Evolutionary conservation across 148 eudicot genomes (phyloP).

Genomic region (Cornus controversa): DNA sequence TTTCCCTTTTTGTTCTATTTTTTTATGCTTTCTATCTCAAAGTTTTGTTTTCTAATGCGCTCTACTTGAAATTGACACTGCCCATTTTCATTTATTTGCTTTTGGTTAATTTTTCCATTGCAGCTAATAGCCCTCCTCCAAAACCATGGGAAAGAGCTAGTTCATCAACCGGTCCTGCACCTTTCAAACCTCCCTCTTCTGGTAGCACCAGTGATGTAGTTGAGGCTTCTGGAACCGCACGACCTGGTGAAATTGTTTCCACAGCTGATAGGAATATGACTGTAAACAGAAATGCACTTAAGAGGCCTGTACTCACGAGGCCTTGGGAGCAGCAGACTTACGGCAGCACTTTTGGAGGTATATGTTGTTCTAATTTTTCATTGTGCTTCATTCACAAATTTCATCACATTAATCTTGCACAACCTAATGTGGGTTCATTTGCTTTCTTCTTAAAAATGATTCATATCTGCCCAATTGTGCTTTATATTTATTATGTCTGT

Average conservation of each 20-base stretch:
- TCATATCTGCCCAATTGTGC: background rate
- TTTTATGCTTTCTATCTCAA: constrained; percentile 30
- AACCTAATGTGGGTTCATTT: background rate
- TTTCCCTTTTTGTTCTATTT: constrained; percentile 47
- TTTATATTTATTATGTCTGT: background rate
- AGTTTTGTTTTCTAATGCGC: constrained; percentile 6
- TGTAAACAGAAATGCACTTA: constrained; percentile 57
- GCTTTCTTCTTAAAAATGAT: background rate
- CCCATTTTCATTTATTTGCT: background rate
- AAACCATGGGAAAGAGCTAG: constrained; percentile 99
- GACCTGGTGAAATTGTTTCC: constrained; percentile 88
- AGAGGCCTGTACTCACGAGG: constrained; percentile 81
- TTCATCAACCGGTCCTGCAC: constrained; percentile 85
- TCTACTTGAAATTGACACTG: constrained; percentile 20
- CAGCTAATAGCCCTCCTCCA: constrained; percentile 71
- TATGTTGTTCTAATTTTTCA: background rate
- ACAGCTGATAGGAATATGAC: constrained; percentile 44
- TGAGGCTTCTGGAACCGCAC: constrained; percentile 96
- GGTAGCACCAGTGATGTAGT: constrained; percentile 91
- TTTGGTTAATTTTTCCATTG: background rate
- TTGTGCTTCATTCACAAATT: background rate
- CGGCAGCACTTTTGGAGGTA: constrained; percentile 68
- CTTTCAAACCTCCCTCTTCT: constrained; percentile 84
- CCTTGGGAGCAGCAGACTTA: constrained; percentile 83
- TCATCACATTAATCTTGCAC: background rate